phyloP scores from a whole-genome alignment of 257 asterid species.

The Solanum bulbocastanum region DNA sequence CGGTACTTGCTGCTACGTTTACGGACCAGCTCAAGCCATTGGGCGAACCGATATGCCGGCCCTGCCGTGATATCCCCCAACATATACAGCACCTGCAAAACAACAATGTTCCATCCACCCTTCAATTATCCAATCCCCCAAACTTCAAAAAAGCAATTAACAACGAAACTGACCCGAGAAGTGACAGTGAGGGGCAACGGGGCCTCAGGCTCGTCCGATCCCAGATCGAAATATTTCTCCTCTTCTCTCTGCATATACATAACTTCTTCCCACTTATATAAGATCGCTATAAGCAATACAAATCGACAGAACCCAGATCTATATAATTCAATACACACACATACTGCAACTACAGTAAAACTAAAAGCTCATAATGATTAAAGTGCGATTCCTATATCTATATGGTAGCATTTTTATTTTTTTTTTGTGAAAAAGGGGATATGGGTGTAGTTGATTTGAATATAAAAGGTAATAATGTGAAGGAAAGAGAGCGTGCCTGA shows the following conservation, averaged over 20 bases:
- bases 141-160: not conserved
- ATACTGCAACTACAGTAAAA: not conserved
- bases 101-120: not conserved
- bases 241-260: constrained; percentile 71
- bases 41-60: constrained; percentile 83
- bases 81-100: constrained; percentile 86
- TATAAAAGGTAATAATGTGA: constrained; percentile 8
- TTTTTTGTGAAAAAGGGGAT: not conserved
- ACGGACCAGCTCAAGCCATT: constrained; percentile 99
- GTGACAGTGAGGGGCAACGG: constrained; percentile 94
- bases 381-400: not conserved
- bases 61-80: constrained; percentile 94
- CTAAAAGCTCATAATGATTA: not conserved
- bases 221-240: constrained; percentile 70
- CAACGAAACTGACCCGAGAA: constrained; percentile 49
- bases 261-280: not conserved
- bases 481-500: constrained; percentile 24
- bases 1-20: constrained; percentile 77
- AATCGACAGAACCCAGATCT: constrained; percentile 23
- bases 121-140: not conserved
- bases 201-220: constrained; percentile 54
- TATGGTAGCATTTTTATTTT: not conserved
- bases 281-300: not conserved
- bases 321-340: not conserved
- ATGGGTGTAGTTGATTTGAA: constrained; percentile 9